phyloP scores from a whole-genome alignment of 306 rosid genomes.

The Cucumis hystrix region DNA sequence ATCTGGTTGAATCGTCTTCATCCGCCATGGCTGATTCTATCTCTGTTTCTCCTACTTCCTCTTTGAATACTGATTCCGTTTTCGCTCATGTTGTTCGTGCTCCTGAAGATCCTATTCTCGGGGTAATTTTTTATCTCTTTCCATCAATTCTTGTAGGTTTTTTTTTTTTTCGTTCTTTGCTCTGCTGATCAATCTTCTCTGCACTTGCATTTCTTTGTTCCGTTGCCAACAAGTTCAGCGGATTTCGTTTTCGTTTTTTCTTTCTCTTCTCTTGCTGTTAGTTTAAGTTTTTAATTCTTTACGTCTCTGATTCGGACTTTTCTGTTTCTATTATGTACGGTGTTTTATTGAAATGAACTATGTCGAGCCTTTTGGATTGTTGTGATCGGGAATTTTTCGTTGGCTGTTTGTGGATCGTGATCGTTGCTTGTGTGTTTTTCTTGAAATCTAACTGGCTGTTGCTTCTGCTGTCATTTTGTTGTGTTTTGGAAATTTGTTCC shows the following conservation, averaged over 20 bases:
- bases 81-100: slow-evolving; percentile 75
- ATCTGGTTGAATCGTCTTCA: slow-evolving; percentile 17
- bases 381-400: not conserved
- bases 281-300: not conserved
- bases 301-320: not conserved
- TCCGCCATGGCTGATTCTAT: slow-evolving; percentile 31
- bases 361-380: not conserved
- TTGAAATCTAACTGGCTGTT: not conserved
- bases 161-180: not conserved
- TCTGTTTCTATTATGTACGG: not conserved
- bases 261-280: not conserved
- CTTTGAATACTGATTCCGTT: slow-evolving; percentile 35
- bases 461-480: not conserved
- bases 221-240: not conserved
- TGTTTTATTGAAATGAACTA: not conserved
- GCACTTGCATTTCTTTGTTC: not conserved
- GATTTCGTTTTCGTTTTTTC: not conserved
- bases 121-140: slow-evolving; percentile 27
- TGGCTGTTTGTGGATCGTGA: not conserved
- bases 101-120: slow-evolving; percentile 97
- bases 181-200: not conserved
- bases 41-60: slow-evolving; percentile 50
- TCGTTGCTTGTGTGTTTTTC: not conserved
- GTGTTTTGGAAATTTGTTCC: not conserved
- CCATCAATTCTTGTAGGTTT: not conserved